Evolutionary conservation across 805 yeast genomes (phyloP), one percentile per base, ranked within the genome.

Genomic region (Teunomyces kruisii): DNA sequence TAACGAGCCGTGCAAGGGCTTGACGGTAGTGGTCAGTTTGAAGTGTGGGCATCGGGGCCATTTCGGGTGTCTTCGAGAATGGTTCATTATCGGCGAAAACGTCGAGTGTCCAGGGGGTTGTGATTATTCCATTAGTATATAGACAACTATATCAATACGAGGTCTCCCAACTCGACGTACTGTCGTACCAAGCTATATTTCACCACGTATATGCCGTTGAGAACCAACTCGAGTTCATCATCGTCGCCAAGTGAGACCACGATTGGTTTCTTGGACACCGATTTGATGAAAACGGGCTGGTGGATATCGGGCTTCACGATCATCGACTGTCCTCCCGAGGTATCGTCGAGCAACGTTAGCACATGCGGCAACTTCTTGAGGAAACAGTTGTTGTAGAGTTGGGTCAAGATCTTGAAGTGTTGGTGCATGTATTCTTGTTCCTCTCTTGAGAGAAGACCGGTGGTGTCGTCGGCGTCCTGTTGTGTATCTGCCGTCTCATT

Each of bases 1-100:
- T 62, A 76, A 84, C 49, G 85, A 79, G 57, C 88, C 96, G 0
- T 72, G 91, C 55, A 80, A 78, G 52, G 95, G 95, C 0, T 70
- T 86, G 45, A 75, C 83, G 12, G 78, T 86, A 12, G 72, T 76
- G 69, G 49, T 67, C 72, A 48, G 71, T 51, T 61, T 86, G 41
- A 76, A 70, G 19, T 92, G 98, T 69, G 97, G 97, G 0, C 98
- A 92, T 63, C 74, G 82, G 45, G 90, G 92, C 1, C 98, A 92
- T 65, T 81, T 81, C 57, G 83, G 82, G 2, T 92, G 98, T 68
- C 68, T 89, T 56, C 74, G 75, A 47, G 74, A 77, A 30, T 92
- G 97, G 97, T 83, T 87, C 56, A 60, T 83, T 15, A 81, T 76
- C 1, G 83, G 79, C 31, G 72, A 69, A 12, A 82, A 84, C 71